These are phyloP conservation scores for Neurospora pannonica DNA, from an alignment of 495 filamentous ascomycete species.

Conservation along the genomic window DNA sequence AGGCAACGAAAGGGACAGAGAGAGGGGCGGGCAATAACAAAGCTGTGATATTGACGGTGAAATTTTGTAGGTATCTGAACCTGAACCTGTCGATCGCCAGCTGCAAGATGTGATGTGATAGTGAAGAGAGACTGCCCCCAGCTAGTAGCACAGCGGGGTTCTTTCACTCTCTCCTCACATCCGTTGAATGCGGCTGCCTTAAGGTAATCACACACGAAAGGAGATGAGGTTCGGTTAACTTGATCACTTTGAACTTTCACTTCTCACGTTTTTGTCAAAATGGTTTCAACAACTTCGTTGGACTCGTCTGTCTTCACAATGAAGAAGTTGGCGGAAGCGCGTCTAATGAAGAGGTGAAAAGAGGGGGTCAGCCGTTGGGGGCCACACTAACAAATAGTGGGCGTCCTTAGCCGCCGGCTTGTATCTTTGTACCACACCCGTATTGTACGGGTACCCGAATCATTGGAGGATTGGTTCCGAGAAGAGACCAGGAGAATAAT, in stretches of 20 bases:
- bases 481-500: neutral
- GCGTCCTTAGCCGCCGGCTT: neutral
- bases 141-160: neutral
- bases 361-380: neutral
- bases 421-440: neutral
- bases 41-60: neutral
- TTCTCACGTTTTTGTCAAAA: too few species aligned
- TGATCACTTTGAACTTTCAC: too few species aligned
- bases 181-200: neutral
- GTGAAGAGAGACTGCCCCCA: neutral
- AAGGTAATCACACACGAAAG: neutral
- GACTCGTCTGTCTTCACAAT: neutral
- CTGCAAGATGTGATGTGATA: neutral
- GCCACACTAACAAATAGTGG: neutral
- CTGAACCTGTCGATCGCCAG: neutral
- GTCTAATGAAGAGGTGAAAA: neutral
- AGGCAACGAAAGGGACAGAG: neutral
- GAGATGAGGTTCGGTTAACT: neutral
- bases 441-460: neutral
- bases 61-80: neutral
- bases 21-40: neutral
- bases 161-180: neutral
- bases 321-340: neutral
- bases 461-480: neutral
- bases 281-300: too few species aligned